Percentiles rank a stretch among this genome's conserved stretches.
Conservation (phyloP, 371 early-diverging fungal genomes). For the Lichtheimia corymbifera region DNA sequence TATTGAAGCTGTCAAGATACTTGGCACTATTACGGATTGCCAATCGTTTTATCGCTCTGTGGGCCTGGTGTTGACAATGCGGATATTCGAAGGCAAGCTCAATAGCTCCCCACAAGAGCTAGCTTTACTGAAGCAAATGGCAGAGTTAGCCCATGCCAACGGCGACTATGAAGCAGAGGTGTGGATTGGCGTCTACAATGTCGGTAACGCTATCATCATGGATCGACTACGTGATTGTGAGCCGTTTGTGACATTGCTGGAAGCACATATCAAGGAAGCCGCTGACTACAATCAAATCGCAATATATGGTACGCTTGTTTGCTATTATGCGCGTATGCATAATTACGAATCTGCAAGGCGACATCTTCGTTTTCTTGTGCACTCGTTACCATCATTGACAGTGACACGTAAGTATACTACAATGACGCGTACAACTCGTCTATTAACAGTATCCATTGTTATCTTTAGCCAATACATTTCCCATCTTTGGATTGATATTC, state of each 20-base stretch:
- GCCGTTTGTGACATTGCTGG: slow-evolving; percentile 28
- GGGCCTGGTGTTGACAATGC: slow-evolving; percentile 40
- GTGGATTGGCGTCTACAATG: slow-evolving; percentile 37
- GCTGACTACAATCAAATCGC: slow-evolving; percentile 34
- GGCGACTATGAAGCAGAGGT: slow-evolving; percentile 39
- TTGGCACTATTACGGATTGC: slow-evolving; percentile 49
- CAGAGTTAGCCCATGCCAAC: slow-evolving; percentile 31
- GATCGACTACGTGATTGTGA: slow-evolving; percentile 29
- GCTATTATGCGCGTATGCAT: slow-evolving; percentile 29
- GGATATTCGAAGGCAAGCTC: slow-evolving; percentile 53
- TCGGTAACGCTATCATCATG: slow-evolving; percentile 32
- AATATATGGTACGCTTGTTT: slow-evolving; percentile 33
- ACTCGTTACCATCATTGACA: slow-evolving; percentile 28
- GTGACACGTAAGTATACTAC: slow-evolving; percentile 38
- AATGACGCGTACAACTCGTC: too few relatives aligned
- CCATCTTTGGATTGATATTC: slow-evolving; percentile 38
- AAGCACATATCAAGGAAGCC: slow-evolving; percentile 26
- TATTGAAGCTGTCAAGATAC: slow-evolving; percentile 40
- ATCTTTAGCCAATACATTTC: slow-evolving; percentile 34
- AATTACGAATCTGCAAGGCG: slow-evolving; percentile 24
- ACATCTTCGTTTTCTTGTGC: slow-evolving; percentile 23
- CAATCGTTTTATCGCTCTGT: slow-evolving; percentile 53
- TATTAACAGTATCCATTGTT: background rate
- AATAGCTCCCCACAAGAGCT: slow-evolving; percentile 39
- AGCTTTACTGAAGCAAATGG: slow-evolving; percentile 37